Percentiles rank a stretch among this genome's conserved stretches.
phyloP scores from a whole-genome alignment of 192 early-diverging fungal genomes.

The Coemansia sp. region DNA sequence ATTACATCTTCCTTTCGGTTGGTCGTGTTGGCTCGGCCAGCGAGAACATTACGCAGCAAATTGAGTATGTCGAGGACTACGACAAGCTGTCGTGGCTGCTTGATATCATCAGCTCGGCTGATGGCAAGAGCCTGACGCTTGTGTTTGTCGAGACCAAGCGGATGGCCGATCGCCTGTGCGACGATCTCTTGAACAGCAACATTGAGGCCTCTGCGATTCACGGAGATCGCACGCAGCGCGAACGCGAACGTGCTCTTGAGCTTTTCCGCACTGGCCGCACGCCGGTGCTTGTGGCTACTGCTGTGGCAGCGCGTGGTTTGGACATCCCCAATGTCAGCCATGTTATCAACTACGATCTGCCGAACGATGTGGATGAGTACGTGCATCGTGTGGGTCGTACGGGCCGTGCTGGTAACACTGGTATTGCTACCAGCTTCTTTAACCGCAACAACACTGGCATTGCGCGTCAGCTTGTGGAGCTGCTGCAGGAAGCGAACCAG shows the following conservation, averaged over 20 bases:
- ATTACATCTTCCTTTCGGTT: slow-evolving; percentile 83
- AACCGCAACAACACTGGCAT: slow-evolving; percentile 83
- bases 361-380: slow-evolving; percentile 95
- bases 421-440: slow-evolving; percentile 93
- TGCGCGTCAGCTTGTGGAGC: slow-evolving; percentile 80
- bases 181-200: slow-evolving; percentile 70
- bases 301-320: slow-evolving; percentile 94
- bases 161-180: slow-evolving; percentile 85
- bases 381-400: slow-evolving; percentile 99
- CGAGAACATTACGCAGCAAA: slow-evolving; percentile 92
- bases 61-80: slow-evolving; percentile 91
- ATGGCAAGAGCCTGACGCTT: slow-evolving; percentile 72
- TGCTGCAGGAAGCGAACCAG: slow-evolving; percentile 93
- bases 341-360: slow-evolving; percentile 95
- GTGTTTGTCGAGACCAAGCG: slow-evolving; percentile 98
- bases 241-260: slow-evolving; percentile 89
- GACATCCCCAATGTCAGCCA: slow-evolving; percentile 83
- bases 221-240: slow-evolving; percentile 92
- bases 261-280: slow-evolving; percentile 82
- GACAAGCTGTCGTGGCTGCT: slow-evolving; percentile 90
- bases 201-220: slow-evolving; percentile 97
- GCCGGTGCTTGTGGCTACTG: slow-evolving; percentile 93
- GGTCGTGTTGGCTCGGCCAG: slow-evolving; percentile 92
- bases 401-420: slow-evolving; percentile 93
- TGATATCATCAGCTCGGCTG: slow-evolving; percentile 70